These are phyloP conservation scores for Aspergillus brunneoviolaceus DNA, from an alignment of 2,329 filamentous ascomycete species.

Conservation along the genomic window DNA sequence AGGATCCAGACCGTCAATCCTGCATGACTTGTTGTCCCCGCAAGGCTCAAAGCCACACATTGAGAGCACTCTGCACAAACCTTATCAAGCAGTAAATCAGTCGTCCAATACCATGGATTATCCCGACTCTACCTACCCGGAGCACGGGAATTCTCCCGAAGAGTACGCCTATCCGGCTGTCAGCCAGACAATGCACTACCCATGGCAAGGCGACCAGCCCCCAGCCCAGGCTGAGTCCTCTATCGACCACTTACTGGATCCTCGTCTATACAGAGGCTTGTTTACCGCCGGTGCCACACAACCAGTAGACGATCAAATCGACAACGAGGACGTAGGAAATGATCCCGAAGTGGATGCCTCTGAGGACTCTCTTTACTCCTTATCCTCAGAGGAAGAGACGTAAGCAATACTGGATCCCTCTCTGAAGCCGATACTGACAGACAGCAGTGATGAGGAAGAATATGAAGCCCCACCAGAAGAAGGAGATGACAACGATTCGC, in stretches of 20 bases:
- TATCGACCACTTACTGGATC: slow-evolving; percentile 32
- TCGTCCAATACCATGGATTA: slow-evolving; percentile 22
- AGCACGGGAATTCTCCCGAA: slow-evolving; percentile 17
- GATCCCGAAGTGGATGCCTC: slow-evolving; percentile 14
- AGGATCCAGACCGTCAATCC: no score
- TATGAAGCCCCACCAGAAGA: slow-evolving; percentile 24
- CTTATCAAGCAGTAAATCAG: neutral
- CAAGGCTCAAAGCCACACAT: neutral
- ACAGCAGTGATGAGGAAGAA: slow-evolving; percentile 26
- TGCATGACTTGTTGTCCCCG: no score
- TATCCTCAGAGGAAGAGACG: slow-evolving; percentile 21
- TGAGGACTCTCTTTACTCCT: slow-evolving; percentile 28
- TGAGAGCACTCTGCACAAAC: neutral
- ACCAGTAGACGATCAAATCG: slow-evolving; percentile 10
- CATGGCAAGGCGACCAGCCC: slow-evolving; percentile 30
- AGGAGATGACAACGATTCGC: slow-evolving; percentile 27
- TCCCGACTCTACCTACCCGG: slow-evolving; percentile 11
- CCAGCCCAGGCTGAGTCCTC: slow-evolving; percentile 14
- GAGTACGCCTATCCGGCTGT: slow-evolving; percentile 34
- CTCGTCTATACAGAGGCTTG: slow-evolving; percentile 32
- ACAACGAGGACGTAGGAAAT: slow-evolving; percentile 14
- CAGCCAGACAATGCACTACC: slow-evolving; percentile 34
- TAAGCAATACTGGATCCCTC: slow-evolving; percentile 24
- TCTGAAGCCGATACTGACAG: slow-evolving; percentile 10
- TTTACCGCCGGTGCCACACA: slow-evolving; percentile 19